Evolutionary conservation across 768 basidiomycete genomes (phyloP), one percentile per base, ranked within the genome.

Genomic region (Mycena pura): DNA sequence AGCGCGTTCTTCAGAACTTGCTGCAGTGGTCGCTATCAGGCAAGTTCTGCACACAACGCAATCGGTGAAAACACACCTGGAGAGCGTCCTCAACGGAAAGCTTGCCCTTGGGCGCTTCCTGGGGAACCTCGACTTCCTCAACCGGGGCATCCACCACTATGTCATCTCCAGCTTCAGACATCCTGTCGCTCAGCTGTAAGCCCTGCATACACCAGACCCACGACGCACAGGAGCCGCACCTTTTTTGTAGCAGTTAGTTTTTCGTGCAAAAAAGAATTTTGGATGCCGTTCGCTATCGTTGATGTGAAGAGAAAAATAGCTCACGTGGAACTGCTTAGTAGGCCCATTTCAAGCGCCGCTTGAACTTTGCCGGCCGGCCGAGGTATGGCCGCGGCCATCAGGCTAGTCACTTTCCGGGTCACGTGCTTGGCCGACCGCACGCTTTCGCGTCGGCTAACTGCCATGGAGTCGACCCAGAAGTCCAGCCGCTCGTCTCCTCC

Each of bases 1-100:
- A 99, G 89, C 58, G 96, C 93, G 74, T 95, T 97, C 87, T 99
- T 99, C 86, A 99, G 84, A 67, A 99, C 96, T 92, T 96, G 91
- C 92, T 98, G 75, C 53, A 76, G 28, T 22, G 15, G 19, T 52
- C 25, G 68, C n/a, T 44, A 47, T n/a, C n/a, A n/a, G n/a, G n/a
- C n/a, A n/a, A 55, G 68, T 19, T 57, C 54, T 17, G 21, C 24
- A 47, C 34, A 6, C 27, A 31, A 27, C 4, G n/a, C 11, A 15
- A 15, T 27, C n/a, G n/a, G n/a, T n/a, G n/a, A 3, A n/a, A 6
- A 66, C 78, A 21, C 54, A 91, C 92, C n/a, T n/a, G n/a, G n/a
- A 94, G 92, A 69, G 92, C 92, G 52, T 97, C 95, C 83, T 99
- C 96, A 67, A 99, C 93, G 62, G 91, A 87, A 75, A 99, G 83